These are phyloP conservation scores for Decorospora gaudefroyi DNA, from an alignment of 2,329 filamentous ascomycete species.

Conservation along the genomic window DNA sequence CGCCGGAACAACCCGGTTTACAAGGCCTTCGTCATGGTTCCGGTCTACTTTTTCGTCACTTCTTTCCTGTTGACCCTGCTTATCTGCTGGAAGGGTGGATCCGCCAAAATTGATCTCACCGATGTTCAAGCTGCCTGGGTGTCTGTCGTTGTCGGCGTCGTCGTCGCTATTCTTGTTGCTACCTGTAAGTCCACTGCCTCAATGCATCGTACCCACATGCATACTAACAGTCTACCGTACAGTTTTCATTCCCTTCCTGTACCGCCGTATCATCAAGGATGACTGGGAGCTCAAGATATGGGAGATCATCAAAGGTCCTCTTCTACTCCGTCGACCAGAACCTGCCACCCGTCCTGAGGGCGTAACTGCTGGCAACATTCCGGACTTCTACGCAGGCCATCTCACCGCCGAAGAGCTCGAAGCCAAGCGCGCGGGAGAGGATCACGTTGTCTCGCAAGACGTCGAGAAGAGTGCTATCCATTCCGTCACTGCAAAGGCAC, in stretches of 20 bases:
- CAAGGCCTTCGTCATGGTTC: constrained; percentile 55
- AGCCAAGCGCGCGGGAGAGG: constrained; percentile 29
- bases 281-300: constrained; percentile 64
- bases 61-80: constrained; percentile 56
- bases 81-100: constrained; percentile 54
- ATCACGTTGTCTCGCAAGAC: constrained; percentile 21
- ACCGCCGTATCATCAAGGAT: constrained; percentile 62
- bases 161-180: constrained; percentile 55
- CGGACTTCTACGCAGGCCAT: constrained; percentile 63
- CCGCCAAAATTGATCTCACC: constrained; percentile 54
- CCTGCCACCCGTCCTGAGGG: constrained; percentile 51
- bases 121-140: constrained; percentile 57
- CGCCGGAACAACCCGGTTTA: constrained; percentile 58
- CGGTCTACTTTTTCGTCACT: constrained; percentile 63
- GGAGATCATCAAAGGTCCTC: constrained; percentile 59
- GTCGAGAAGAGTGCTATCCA: constrained; percentile 32
- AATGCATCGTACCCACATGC: background rate
- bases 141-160: constrained; percentile 59
- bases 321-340: constrained; percentile 54
- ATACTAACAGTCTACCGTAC: background rate
- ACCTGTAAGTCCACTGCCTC: constrained; percentile 38
- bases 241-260: constrained; percentile 63
- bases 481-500: constrained; percentile 11
- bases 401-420: constrained; percentile 59
- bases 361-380: constrained; percentile 47